phyloP scores from a whole-genome alignment of 2,329 filamentous ascomycete species.

The Simplicillium aogashimaense region DNA sequence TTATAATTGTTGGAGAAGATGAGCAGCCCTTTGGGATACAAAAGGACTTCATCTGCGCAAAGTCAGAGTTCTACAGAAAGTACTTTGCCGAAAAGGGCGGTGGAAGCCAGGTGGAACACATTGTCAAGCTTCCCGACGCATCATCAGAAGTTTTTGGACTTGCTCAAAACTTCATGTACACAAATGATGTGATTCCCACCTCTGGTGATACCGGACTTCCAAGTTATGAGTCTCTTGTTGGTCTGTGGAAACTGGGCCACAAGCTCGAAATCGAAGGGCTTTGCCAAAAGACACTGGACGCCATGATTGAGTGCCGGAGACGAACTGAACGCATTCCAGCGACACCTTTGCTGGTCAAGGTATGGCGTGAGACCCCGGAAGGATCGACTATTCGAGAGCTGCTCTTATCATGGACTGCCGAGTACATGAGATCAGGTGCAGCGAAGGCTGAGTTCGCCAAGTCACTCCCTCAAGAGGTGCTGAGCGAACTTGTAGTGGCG shows the following conservation, averaged over 20 bases:
- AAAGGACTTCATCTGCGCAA: constrained; percentile 45
- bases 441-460: constrained; percentile 47
- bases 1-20: constrained; percentile 41
- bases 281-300: constrained; percentile 44
- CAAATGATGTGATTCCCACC: constrained; percentile 29
- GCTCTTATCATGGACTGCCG: constrained; percentile 51
- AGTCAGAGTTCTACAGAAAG: constrained; percentile 36
- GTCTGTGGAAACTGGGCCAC: constrained; percentile 46
- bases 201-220: constrained; percentile 30
- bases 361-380: constrained; percentile 52
- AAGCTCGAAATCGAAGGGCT: constrained; percentile 42
- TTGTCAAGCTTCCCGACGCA: constrained; percentile 39
- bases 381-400: constrained; percentile 49
- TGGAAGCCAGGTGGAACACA: constrained; percentile 33
- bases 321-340: constrained; percentile 45
- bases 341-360: constrained; percentile 47
- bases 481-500: constrained; percentile 51
- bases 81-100: constrained; percentile 27
- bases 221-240: constrained; percentile 43
- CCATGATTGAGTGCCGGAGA: constrained; percentile 46
- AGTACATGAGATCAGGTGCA: constrained; percentile 51
- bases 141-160: constrained; percentile 42
- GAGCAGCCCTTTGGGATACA: constrained; percentile 47
- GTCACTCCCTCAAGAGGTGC: constrained; percentile 50
- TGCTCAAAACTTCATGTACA: constrained; percentile 45